A percentile compares a stretch with the other conserved stretches of the same genome.
Evolutionary conservation across 257 asterid species (phyloP).

Genomic region (Asclepias syriaca): DNA sequence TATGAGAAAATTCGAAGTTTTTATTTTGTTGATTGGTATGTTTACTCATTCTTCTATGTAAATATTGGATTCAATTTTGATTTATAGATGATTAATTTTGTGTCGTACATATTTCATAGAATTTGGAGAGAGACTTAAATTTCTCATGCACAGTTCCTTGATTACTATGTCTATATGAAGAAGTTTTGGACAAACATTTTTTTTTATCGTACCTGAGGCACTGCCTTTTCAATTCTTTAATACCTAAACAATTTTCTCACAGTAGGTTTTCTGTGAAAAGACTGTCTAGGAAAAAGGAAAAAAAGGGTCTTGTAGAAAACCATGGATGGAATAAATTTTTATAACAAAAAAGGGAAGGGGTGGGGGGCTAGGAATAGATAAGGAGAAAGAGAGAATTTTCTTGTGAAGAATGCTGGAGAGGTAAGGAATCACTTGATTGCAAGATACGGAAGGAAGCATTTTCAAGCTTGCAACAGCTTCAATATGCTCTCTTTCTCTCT

Average conservation of each 20-base stretch:
- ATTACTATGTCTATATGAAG: too few species aligned
- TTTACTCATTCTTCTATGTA: too few species aligned
- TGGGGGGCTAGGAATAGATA: not conserved
- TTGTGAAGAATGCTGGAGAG: constrained; percentile 26
- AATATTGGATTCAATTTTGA: too few species aligned
- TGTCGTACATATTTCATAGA: too few species aligned
- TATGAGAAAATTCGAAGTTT: too few species aligned
- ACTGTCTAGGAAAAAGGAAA: not conserved
- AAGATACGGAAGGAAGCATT: constrained; percentile 52
- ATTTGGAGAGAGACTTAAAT: too few species aligned
- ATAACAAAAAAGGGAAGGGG: not conserved
- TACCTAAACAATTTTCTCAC: not conserved
- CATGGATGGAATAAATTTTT: not conserved
- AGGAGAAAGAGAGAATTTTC: not conserved
- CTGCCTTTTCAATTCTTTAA: not conserved
- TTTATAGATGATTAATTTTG: too few species aligned
- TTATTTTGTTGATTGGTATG: too few species aligned
- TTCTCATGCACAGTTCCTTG: too few species aligned
- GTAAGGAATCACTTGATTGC: constrained; percentile 52
- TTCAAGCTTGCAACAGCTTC: constrained; percentile 18
- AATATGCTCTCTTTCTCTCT: constrained; percentile 10
- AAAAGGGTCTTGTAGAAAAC: not conserved
- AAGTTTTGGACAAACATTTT: too few species aligned
- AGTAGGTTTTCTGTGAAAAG: not conserved
- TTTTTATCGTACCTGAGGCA: not conserved